Base-by-base conservation (phyloP, 176 grass and related monocot species). In the Aegilops bicornis region DNA sequence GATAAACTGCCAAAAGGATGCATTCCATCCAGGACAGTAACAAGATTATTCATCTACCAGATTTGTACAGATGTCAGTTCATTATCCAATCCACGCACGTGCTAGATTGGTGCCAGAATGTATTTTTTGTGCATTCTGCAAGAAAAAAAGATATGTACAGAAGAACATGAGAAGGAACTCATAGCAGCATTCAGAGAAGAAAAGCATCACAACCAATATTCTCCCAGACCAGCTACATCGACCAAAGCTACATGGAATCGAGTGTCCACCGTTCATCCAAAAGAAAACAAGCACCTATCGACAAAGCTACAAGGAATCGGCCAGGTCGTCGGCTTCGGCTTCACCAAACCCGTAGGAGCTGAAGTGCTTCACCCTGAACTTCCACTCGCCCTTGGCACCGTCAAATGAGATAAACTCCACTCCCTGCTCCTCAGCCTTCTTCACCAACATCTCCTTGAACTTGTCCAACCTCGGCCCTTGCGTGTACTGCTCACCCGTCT, bases 331-430 rank as follows among this genome's bases (percentile, higher is more conserved):
- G 14, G 12, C 16, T 66, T 39, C 48, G 16, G 48, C 63, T 47
- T 90, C 80, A 64, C 25, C 75, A 30, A 60, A 83, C 11, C 76
- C 81, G 5, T 87, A 91, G 47, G 89, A 86, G 71, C 87, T 95
- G 88, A 88, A 98, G 75, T 98, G 89, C 81, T 94, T 80, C 52
- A 98, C 96, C 84, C 88, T 95, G 90, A 95, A 98, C 56, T 95
- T 95, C 96, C 96, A 98, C 88, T 92, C 96, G 1, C 90, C 96
- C 85, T 91, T 90, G 76, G 19, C 80, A 10, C 88, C 62, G 3
- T 92, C 86, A 8, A 91, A 95, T 2, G 96, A 92, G 17, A 95
- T 25, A 39, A 98, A 95, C 54, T 98, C 81, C 2, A 93, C 93
- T 0, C 90, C 96, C 86, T 98, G 93, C 75, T 98, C 81, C 78